phyloP scores from a whole-genome alignment of 192 early-diverging fungal species.

The Backusella luteola region DNA sequence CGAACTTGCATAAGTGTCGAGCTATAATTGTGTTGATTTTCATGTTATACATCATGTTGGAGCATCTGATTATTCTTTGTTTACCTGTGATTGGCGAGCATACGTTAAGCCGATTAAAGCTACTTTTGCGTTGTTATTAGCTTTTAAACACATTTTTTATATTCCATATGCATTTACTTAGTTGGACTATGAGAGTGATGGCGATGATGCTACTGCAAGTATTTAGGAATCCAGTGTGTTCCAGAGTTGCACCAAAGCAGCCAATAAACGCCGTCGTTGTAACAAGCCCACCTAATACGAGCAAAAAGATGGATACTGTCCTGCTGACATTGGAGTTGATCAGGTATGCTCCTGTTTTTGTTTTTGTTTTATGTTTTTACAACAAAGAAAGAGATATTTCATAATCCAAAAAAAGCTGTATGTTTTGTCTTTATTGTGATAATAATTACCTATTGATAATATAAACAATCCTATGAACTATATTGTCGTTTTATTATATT shows the following conservation, averaged over 20 bases:
- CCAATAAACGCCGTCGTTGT: conserved; percentile 13
- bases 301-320: background rate
- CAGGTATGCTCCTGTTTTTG: conserved; percentile 16
- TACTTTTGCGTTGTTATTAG: background rate
- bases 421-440: background rate
- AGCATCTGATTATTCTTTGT: background rate
- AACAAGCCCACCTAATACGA: conserved; percentile 13
- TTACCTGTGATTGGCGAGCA: conserved; percentile 13
- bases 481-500: background rate
- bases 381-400: background rate
- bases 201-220: conserved; percentile 13
- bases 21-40: background rate
- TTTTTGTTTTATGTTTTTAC: background rate
- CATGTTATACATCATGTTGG: no score
- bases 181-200: conserved; percentile 7
- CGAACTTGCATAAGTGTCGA: conserved; percentile 18
- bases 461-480: conserved; percentile 17
- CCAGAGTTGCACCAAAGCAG: conserved; percentile 15
- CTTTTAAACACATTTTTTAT: background rate
- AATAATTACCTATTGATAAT: conserved; percentile 12
- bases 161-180: background rate
- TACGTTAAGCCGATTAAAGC: background rate
- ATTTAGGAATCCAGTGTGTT: conserved; percentile 24
- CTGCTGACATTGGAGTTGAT: conserved; percentile 15
- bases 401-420: background rate